Evolutionary conservation across 139 green algal genomes (phyloP).

Genomic region (Tetraselmis striata): DNA sequence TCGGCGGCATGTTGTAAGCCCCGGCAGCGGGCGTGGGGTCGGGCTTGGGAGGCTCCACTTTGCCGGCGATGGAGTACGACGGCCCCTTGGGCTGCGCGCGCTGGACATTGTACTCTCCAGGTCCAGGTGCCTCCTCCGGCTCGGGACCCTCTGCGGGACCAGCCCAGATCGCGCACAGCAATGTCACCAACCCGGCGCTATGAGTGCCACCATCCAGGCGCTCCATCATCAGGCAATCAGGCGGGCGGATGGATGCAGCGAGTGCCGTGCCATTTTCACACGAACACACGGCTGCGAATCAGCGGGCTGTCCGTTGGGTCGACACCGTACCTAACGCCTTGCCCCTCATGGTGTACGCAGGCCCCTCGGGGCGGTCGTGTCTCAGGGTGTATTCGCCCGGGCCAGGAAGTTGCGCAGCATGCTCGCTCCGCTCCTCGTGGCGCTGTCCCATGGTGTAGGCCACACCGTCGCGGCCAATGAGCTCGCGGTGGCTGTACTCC

Average conservation of each 20-base stretch:
- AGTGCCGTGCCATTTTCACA: too few relatives aligned
- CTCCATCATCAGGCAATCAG: too few relatives aligned
- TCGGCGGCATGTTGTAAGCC: background rate
- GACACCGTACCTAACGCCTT: background rate
- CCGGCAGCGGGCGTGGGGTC: too few relatives aligned
- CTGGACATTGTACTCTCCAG: background rate
- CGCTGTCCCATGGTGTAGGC: background rate
- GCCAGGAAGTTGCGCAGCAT: background rate
- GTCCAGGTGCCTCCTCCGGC: background rate
- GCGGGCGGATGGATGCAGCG: too few relatives aligned
- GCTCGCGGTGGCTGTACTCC: background rate
- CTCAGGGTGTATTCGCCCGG: background rate
- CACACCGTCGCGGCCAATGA: background rate
- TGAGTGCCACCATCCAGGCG: too few relatives aligned
- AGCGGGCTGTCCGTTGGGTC: too few relatives aligned
- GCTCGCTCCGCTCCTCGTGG: background rate
- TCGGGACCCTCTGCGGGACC: background rate
- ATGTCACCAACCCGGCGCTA: too few relatives aligned
- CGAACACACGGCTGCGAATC: too few relatives aligned
- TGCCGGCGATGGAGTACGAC: background rate
- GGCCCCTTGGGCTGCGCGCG: background rate
- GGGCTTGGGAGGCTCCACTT: background rate
- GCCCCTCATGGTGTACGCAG: background rate
- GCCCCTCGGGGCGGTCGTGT: background rate
- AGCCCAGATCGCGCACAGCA: too few relatives aligned